A percentile compares a stretch with the other conserved stretches of the same genome.
Conservation (phyloP, 208 protist genomes). For the Acanthamoeba royreba region DNA sequence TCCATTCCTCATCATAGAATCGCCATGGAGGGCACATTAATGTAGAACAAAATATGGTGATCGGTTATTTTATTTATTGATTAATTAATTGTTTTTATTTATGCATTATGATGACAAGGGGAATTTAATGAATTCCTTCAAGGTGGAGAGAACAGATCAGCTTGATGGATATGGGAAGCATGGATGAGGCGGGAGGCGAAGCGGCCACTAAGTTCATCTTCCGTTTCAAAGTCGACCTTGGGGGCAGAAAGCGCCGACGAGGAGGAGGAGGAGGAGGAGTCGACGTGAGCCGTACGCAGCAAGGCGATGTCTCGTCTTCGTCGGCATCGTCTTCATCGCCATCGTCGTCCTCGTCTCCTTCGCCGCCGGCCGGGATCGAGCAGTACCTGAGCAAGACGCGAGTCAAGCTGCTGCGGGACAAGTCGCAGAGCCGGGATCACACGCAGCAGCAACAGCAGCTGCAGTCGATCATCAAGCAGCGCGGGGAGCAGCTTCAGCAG, state of each 20-base stretch:
- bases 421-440: background rate
- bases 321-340: background rate
- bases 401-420: background rate
- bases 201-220: conserved; percentile 9
- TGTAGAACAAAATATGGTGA: too few relatives aligned
- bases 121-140: too few relatives aligned
- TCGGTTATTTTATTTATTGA: too few relatives aligned
- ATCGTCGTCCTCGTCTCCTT: background rate
- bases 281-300: background rate
- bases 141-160: too few relatives aligned
- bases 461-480: background rate
- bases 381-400: background rate
- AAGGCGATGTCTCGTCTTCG: background rate
- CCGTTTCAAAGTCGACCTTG: background rate
- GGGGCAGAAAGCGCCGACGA: background rate
- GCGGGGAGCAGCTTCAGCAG: background rate
- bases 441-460: background rate
- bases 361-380: background rate
- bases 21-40: too few relatives aligned
- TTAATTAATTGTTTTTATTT: too few relatives aligned
- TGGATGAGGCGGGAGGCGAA: too few relatives aligned
- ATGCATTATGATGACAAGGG: too few relatives aligned
- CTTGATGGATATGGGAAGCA: too few relatives aligned
- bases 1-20: too few relatives aligned
- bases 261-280: background rate